phyloP scores from a whole-genome alignment of 345 rosid species.

The Cochlearia excelsa region DNA sequence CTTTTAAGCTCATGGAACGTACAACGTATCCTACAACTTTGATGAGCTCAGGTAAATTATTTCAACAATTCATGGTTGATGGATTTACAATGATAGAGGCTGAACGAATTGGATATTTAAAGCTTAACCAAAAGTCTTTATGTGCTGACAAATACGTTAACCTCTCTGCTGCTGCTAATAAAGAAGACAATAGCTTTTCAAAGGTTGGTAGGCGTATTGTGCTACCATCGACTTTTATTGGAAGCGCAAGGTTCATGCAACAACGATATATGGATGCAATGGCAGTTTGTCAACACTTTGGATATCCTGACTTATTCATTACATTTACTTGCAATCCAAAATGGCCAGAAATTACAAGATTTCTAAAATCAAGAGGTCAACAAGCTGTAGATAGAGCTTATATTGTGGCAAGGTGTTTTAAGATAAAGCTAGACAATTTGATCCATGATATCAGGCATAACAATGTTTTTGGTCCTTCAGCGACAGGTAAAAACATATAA shows the following conservation, averaged over 20 bases:
- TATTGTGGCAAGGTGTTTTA: neutral
- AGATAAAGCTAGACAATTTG: conserved; percentile 1
- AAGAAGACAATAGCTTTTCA: neutral
- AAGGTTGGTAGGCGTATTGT: neutral
- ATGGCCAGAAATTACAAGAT: neutral
- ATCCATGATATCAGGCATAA: neutral
- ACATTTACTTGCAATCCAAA: conserved; percentile 13
- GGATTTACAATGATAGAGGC: conserved; percentile 4
- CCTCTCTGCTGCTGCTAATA: neutral
- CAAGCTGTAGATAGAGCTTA: neutral
- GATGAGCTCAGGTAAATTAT: neutral
- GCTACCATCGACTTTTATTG: neutral
- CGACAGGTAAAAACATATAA: neutral
- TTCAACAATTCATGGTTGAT: conserved; percentile 7
- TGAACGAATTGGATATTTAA: neutral
- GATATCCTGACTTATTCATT: conserved; percentile 1
- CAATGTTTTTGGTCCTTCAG: neutral
- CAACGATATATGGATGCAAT: conserved; percentile 9
- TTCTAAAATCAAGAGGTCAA: neutral
- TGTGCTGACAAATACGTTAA: neutral
- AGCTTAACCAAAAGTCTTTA: neutral
- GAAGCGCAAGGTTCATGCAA: neutral
- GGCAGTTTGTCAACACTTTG: conserved; percentile 6
- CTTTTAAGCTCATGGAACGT: neutral
- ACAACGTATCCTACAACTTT: neutral